Base-by-base conservation (phyloP, 2,329 filamentous ascomycete species). In the Huntiella abstrusa region DNA sequence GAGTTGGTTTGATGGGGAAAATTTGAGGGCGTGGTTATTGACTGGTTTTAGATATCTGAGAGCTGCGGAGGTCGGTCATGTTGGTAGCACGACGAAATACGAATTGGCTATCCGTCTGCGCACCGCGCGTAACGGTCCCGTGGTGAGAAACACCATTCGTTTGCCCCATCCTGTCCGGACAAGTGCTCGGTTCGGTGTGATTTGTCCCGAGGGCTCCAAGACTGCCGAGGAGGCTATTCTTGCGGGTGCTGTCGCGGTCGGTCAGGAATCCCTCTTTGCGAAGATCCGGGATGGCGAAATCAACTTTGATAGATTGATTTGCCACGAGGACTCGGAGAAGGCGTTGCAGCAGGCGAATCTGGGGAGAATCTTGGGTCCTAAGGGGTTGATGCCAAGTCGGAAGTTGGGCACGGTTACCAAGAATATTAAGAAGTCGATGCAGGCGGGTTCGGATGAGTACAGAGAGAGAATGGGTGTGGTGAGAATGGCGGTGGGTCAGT, bases 131-230 rank as follows among this genome's bases (percentile, higher is more conserved):
- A 87, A 86, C 62, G 86, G 87, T 1, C 80, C 87, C 13, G 77
- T 91, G 6, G 71, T 98, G 53, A 83, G 87, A 52, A 92, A 83
- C 64, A 83, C 84, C 59, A 71, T 98, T 58, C 79, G 81, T 37
- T 77, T 98, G 13, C 91, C 91, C 0, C 81, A 92, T 61, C 80
- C 87, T 4, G 83, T 96, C 53, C 83, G 85, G 60, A 92, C 83
- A 52, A 85, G 93, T 60, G 71, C 86, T 44, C 78, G 80, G 52
- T 86, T 98, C 56, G 91, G 80, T 58, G 91, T 96, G 47, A 83
- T 98, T 54, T 88, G 82, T 59, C 77, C 83, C n/a, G 80, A 88
- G 47, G 79, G 77, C 53, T 86, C 82, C 52, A 71, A 76, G 51
- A 71, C 77, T 43, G 85, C 80, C 45, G 70, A 74, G 53, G 79